These are phyloP conservation scores for Hyphopichia burtonii DNA, from an alignment of 1,139 yeast genomes.

Conservation along the genomic window DNA sequence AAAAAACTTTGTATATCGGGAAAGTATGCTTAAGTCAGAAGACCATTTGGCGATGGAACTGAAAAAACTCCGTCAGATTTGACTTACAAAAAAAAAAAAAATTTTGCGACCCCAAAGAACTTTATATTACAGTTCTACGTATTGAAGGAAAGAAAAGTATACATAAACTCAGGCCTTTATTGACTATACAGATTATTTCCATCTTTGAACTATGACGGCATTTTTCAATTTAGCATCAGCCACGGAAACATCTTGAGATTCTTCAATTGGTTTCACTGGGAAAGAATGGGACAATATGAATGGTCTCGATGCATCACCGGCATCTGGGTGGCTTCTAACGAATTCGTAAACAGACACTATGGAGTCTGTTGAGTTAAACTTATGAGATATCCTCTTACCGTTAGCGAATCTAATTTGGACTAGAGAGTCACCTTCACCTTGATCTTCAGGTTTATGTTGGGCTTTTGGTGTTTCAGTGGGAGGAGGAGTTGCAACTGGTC, in stretches of 20 bases:
- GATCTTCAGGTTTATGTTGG: conserved; percentile 21
- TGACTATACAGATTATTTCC: conserved; percentile 31
- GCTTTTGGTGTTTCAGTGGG: conserved; percentile 11
- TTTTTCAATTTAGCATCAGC: conserved; percentile 76
- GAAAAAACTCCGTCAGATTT: neutral
- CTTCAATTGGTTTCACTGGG: conserved; percentile 75
- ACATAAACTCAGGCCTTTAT: neutral
- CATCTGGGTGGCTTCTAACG: conserved; percentile 50
- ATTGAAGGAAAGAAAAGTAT: neutral
- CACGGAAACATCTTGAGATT: conserved; percentile 50
- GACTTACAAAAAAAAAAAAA: neutral
- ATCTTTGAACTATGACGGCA: conserved; percentile 89
- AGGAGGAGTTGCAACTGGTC: conserved; percentile 9
- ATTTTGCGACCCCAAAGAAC: neutral
- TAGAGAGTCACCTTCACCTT: conserved; percentile 63
- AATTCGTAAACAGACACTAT: conserved; percentile 70
- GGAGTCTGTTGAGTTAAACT: conserved; percentile 64
- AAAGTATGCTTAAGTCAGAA: no score
- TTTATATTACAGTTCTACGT: neutral
- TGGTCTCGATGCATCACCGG: conserved; percentile 39
- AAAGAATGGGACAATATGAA: conserved; percentile 79
- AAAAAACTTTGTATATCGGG: no score
- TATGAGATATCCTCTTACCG: conserved; percentile 68
- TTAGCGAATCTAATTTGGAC: conserved; percentile 85
- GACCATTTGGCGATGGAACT: neutral